These are phyloP conservation scores for Hymenotorrendiella dingleyae DNA, from an alignment of 2,329 filamentous ascomycete species.

Conservation along the genomic window DNA sequence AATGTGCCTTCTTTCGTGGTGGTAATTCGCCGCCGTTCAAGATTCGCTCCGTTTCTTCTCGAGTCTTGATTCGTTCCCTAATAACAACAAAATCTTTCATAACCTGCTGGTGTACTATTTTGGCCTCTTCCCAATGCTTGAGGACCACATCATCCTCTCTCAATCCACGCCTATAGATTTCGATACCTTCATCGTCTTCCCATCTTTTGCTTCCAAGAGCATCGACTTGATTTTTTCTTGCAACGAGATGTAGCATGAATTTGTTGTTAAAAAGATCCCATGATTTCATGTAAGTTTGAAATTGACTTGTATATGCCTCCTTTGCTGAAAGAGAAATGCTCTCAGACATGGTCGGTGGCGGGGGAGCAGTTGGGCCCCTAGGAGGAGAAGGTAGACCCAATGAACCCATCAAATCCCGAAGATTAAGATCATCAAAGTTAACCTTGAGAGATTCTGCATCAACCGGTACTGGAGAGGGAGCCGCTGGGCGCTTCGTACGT, in stretches of 20 bases:
- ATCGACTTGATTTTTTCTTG: constrained; percentile 40
- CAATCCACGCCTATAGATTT: constrained; percentile 53
- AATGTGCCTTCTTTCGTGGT: constrained; percentile 6
- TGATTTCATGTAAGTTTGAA: constrained; percentile 46
- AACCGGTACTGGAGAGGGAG: constrained; percentile 16
- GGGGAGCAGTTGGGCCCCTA: constrained; percentile 24
- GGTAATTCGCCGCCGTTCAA: not conserved
- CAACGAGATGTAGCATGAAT: constrained; percentile 51
- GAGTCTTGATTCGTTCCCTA: constrained; percentile 37
- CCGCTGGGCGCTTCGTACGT: constrained; percentile 42
- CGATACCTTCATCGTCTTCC: constrained; percentile 41
- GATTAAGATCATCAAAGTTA: constrained; percentile 40
- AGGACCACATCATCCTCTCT: constrained; percentile 60
- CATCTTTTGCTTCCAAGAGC: constrained; percentile 32
- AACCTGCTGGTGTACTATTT: constrained; percentile 52
- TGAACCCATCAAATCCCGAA: constrained; percentile 46
- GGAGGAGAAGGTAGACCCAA: constrained; percentile 46
- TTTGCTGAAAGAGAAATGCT: constrained; percentile 39
- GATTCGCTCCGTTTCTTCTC: constrained; percentile 8
- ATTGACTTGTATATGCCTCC: constrained; percentile 47
- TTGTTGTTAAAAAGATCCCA: constrained; percentile 47
- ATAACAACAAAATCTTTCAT: constrained; percentile 52
- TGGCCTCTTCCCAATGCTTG: constrained; percentile 53
- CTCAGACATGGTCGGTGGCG: constrained; percentile 33
- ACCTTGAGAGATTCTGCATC: constrained; percentile 23